Conservation (phyloP, 176 grass and related monocot species). For the Secale cereale region DNA sequence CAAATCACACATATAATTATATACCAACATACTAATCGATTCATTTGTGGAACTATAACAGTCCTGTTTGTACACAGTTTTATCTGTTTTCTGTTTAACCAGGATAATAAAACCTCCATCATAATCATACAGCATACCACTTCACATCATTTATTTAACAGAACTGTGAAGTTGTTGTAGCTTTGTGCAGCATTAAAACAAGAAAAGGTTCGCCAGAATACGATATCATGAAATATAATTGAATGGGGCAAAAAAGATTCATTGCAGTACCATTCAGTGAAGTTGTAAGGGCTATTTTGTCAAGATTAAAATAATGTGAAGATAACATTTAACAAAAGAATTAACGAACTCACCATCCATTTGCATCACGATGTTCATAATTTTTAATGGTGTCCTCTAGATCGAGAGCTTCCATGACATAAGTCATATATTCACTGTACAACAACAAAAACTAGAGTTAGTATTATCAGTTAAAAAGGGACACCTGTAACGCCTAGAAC, state of each 20-base stretch:
- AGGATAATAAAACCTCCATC: conserved; percentile 2
- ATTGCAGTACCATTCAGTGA: neutral
- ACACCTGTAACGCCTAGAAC: neutral
- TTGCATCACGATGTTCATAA: conserved; percentile 77
- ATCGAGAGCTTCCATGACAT: conserved; percentile 92
- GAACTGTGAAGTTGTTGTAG: neutral
- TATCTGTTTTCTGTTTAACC: neutral
- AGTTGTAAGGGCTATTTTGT: neutral
- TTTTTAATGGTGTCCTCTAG: conserved; percentile 99
- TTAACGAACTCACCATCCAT: conserved; percentile 83
- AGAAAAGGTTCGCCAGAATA: neutral
- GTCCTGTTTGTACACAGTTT: neutral
- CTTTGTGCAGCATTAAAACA: conserved; percentile 6
- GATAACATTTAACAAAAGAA: conserved; percentile 10
- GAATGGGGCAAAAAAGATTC: neutral
- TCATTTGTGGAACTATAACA: neutral
- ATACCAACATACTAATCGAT: neutral
- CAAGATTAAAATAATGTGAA: conserved; percentile 14
- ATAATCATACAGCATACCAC: neutral
- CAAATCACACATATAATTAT: neutral
- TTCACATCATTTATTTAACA: conserved; percentile 4
- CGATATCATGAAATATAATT: neutral
- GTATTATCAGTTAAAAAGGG: conserved; percentile 21
- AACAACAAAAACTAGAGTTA: conserved; percentile 28
- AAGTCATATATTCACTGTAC: conserved; percentile 94